Evolutionary conservation across 176 grass and related monocot genomes (phyloP).

Genomic region (Hordeum vulgare): MorexV3_pseudomolecules_assembly NC_058522.1:472979341-472979840

Average conservation of each 20-base stretch:
- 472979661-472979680: slow-evolving; percentile 35
- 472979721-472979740: slow-evolving; percentile 13
- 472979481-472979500: slow-evolving; percentile 18
- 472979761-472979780: slow-evolving; percentile 3
- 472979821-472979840: slow-evolving; percentile 7
- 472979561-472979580: slow-evolving; percentile 12
- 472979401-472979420: not conserved
- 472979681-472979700: not conserved
- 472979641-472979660: slow-evolving; percentile 11
- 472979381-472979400: too few species aligned
- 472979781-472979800: slow-evolving; percentile 18
- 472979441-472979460: not conserved
- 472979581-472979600: not conserved
- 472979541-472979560: slow-evolving; percentile 6
- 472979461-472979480: not conserved
- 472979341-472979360: too few species aligned
- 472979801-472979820: not conserved
- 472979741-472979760: slow-evolving; percentile 28
- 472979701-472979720: slow-evolving; percentile 11
- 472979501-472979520: slow-evolving; percentile 21
- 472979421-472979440: not conserved
- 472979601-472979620: slow-evolving; percentile 12
- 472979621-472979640: slow-evolving; percentile 3
- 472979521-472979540: slow-evolving; percentile 17
- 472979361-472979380: too few species aligned